phyloP scores from a whole-genome alignment of 108 stramenopile genomes.

The Chaetoceros tenuissimus region DNA sequence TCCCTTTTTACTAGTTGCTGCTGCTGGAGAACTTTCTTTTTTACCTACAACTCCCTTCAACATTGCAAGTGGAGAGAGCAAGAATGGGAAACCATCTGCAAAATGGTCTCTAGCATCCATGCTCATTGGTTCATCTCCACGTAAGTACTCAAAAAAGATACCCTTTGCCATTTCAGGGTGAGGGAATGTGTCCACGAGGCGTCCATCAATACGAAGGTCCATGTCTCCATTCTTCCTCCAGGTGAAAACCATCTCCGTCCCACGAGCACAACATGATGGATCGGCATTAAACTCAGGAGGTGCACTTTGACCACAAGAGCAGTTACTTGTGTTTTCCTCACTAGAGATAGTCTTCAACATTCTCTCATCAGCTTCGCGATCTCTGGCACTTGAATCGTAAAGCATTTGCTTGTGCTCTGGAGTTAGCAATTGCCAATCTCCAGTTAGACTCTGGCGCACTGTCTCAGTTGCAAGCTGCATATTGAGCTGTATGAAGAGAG shows the following conservation, averaged over 20 bases:
- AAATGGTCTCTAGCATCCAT: constrained; percentile 59
- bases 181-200: constrained; percentile 68
- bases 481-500: constrained; percentile 74
- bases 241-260: constrained; percentile 78
- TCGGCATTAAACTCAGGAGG: constrained; percentile 63
- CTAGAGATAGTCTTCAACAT: constrained; percentile 54
- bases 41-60: constrained; percentile 46
- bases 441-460: constrained; percentile 68
- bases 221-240: constrained; percentile 79
- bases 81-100: constrained; percentile 76
- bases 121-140: constrained; percentile 69
- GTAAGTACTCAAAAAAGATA: constrained; percentile 79
- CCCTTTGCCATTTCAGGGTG: constrained; percentile 70
- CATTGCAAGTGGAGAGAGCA: constrained; percentile 69
- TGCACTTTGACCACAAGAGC: constrained; percentile 77
- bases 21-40: constrained; percentile 11
- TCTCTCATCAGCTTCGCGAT: constrained; percentile 52
- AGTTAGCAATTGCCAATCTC: constrained; percentile 81
- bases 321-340: constrained; percentile 62
- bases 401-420: constrained; percentile 64
- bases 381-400: constrained; percentile 64
- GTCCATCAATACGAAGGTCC: constrained; percentile 71
- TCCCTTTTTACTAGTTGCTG: constrained; percentile 3
- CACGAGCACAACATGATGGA: constrained; percentile 73
- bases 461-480: constrained; percentile 82